Evolutionary conservation across 345 rosid genomes (phyloP).

Genomic region (Durio zibethinus): DNA sequence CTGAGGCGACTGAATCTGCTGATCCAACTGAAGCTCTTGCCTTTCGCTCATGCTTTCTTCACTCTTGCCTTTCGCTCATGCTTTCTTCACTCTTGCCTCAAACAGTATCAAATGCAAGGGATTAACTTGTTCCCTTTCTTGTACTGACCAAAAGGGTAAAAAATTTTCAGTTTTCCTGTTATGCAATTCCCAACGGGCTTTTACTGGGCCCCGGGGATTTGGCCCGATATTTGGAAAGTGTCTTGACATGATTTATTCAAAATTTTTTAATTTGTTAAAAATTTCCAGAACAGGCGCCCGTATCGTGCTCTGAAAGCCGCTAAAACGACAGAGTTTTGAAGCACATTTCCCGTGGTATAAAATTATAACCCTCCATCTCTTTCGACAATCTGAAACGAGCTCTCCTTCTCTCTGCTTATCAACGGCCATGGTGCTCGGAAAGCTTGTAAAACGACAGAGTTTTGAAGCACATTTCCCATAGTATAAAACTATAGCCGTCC

Average conservation of each 20-base stretch:
- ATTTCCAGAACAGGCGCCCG: neutral
- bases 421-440: neutral
- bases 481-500: neutral
- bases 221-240: neutral
- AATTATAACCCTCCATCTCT: neutral
- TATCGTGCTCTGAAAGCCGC: neutral
- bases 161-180: neutral
- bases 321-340: conserved; percentile 7
- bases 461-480: neutral
- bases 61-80: conserved; percentile 24
- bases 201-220: neutral
- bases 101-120: neutral
- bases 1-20: conserved; percentile 32
- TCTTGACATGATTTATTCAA: neutral
- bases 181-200: neutral
- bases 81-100: conserved; percentile 24
- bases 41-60: conserved; percentile 20
- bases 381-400: neutral
- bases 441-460: neutral
- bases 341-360: neutral
- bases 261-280: no score
- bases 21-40: conserved; percentile 26
- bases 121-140: neutral
- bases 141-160: neutral
- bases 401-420: neutral